phyloP scores from a whole-genome alignment of 2,329 filamentous ascomycete species.

The Trichoderma brevicompactum region DNA sequence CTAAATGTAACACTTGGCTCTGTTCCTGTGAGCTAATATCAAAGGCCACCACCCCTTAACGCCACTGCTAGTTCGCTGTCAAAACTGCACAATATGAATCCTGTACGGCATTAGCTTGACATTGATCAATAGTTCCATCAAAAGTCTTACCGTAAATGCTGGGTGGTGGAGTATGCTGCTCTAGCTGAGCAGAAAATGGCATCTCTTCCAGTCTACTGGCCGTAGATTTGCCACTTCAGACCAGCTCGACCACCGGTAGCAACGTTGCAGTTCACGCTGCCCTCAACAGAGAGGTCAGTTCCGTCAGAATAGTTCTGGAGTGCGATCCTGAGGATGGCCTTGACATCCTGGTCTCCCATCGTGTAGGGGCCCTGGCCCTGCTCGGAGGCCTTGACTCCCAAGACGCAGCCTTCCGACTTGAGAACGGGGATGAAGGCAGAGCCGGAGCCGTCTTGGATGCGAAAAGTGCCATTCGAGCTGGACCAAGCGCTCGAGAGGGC shows the following conservation, averaged over 20 bases:
- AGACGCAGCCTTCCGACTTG: conserved; percentile 36
- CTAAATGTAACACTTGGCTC: conserved; percentile 2
- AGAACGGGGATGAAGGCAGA: conserved; percentile 35
- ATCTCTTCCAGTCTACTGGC: not conserved
- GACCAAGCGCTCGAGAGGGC: conserved; percentile 40
- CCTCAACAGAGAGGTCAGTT: conserved; percentile 33
- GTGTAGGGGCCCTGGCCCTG: conserved; percentile 31
- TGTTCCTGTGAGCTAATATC: not conserved
- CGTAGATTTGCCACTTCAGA: conserved; percentile 35
- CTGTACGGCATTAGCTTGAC: not conserved
- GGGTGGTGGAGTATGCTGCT: not conserved
- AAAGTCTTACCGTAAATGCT: not conserved
- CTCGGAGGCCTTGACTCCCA: conserved; percentile 36
- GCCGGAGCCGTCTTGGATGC: conserved; percentile 32
- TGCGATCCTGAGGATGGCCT: conserved; percentile 33
- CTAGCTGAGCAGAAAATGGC: not conserved
- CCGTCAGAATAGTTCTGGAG: conserved; percentile 33
- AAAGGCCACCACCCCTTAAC: conserved; percentile 7
- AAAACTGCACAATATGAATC: not conserved
- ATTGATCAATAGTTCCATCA: not conserved
- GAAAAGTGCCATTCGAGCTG: conserved; percentile 40
- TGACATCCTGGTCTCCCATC: conserved; percentile 36
- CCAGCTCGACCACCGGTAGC: conserved; percentile 30
- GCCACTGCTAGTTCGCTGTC: not conserved
- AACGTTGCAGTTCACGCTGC: conserved; percentile 33